Base-by-base conservation (phyloP, 1,139 yeast genomes). In the Geotrichum bryndzae region DNA sequence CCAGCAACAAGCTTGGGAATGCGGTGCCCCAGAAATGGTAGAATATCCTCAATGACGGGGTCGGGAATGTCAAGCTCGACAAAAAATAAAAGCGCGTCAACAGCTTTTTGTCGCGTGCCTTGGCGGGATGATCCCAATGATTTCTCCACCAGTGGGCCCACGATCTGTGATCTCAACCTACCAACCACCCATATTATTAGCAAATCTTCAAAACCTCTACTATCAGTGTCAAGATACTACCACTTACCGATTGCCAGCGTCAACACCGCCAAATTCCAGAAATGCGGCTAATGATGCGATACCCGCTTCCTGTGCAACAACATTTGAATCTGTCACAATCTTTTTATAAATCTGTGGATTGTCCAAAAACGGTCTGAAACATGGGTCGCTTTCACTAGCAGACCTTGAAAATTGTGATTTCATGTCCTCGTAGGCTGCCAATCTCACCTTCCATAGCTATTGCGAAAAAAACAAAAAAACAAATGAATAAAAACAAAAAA, bases 281-380 rank as follows among this genome's bases (percentile, higher is more conserved):
- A 83, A 82, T n/a, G 82, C 80, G 15, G 75, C 74, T 31, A 89
- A 73, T 5, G 88, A 80, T 13, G 77, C 74, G 50, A 90, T 77
- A 13, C 91, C 98, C 0, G 88, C 77, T 71, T 94, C 98, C 68
- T 91, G 96, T 0, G 99, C 97, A 27, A 89, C 96, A 18, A 91
- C 97, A 72, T 94, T 94, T 53, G 87, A 74, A 72, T 94, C 99
- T 7, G 83, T 79, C 11, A 88, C 84, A 50, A 86, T 80, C 67
- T 80, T 81, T 67, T 82, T 85, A 67, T 85, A 75, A 5, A 69
- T 60, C 15, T 83, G 87, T 1, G 86, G 82, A 62, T 81, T 81
- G 29, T 73, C 71, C 60, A 80, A 67, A 70, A 83, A 85, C 1
- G 77, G 76, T 22, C 74, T 74, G 67, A 85, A 84, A 56, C 85